These are phyloP conservation scores for Yarrowia sp. DNA, from an alignment of 805 yeast genomes.

Conservation along the genomic window DNA sequence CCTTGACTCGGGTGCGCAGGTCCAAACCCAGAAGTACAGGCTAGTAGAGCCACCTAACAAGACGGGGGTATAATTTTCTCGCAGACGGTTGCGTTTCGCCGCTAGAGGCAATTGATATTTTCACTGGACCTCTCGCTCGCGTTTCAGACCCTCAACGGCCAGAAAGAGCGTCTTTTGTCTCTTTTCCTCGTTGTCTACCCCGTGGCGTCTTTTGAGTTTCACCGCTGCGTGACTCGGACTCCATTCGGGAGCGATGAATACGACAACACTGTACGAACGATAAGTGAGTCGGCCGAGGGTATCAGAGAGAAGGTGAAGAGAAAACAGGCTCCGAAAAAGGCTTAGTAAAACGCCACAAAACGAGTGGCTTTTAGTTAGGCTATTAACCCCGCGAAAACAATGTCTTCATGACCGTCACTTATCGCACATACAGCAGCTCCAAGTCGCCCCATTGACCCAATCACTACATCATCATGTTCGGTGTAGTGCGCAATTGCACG, in stretches of 20 bases:
- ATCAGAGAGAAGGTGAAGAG: no score
- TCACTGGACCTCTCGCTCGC: not conserved
- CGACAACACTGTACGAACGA: constrained; percentile 11
- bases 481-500: constrained; percentile 37
- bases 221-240: constrained; percentile 30
- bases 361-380: constrained; percentile 11
- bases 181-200: constrained; percentile 9
- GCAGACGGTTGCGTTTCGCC: no score
- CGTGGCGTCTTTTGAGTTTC: constrained; percentile 28
- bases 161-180: not conserved
- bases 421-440: no score
- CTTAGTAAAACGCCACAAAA: constrained; percentile 17
- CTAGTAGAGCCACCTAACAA: not conserved
- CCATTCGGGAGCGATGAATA: constrained; percentile 31
- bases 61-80: not conserved
- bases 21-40: constrained; percentile 20
- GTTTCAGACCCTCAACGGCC: not conserved
- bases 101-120: no score
- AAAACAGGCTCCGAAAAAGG: not conserved
- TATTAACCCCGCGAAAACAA: not conserved
- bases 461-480: constrained; percentile 6
- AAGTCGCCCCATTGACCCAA: no score
- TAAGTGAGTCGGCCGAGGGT: constrained; percentile 14
- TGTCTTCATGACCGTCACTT: no score
- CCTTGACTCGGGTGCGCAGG: constrained; percentile 35